Evolutionary conservation across 1,284 basidiomycete species (phyloP).

Genomic region (Hymenochaete sp.): DNA sequence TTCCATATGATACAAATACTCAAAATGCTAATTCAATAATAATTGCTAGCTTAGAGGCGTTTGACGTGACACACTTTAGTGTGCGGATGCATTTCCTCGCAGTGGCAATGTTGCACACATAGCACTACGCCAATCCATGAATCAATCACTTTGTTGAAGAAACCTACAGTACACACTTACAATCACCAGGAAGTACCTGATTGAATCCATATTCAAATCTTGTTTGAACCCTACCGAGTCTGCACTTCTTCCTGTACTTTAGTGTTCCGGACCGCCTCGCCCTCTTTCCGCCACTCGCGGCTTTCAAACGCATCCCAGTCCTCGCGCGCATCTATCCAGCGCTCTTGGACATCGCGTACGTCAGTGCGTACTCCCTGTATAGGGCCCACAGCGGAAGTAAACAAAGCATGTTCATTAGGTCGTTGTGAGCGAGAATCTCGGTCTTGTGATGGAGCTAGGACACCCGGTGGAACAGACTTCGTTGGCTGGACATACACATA

Average conservation of each 20-base stretch:
- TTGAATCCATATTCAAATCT: too few relatives aligned
- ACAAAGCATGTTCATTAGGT: conserved; percentile 59
- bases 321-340: conserved; percentile 76
- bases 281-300: conserved; percentile 61
- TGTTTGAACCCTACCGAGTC: too few relatives aligned
- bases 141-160: too few relatives aligned
- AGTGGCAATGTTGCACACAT: too few relatives aligned
- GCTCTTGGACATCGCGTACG: conserved; percentile 77
- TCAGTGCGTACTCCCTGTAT: conserved; percentile 49
- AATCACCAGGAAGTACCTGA: too few relatives aligned
- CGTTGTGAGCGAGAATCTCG: conserved; percentile 35
- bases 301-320: conserved; percentile 74
- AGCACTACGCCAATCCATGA: too few relatives aligned
- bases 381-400: conserved; percentile 55
- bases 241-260: conserved; percentile 20
- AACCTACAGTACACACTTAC: too few relatives aligned
- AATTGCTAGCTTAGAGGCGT: too few relatives aligned
- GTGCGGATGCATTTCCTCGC: too few relatives aligned
- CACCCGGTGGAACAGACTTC: conserved; percentile 43
- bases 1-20: too few relatives aligned
- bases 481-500: conserved; percentile 72
- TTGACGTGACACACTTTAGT: too few relatives aligned
- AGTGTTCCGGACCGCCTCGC: conserved; percentile 28
- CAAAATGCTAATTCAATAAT: too few relatives aligned
- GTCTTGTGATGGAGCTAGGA: conserved; percentile 27